Evolutionary conservation across 768 basidiomycete genomes (phyloP).

Genomic region (Trametes villosa): DNA sequence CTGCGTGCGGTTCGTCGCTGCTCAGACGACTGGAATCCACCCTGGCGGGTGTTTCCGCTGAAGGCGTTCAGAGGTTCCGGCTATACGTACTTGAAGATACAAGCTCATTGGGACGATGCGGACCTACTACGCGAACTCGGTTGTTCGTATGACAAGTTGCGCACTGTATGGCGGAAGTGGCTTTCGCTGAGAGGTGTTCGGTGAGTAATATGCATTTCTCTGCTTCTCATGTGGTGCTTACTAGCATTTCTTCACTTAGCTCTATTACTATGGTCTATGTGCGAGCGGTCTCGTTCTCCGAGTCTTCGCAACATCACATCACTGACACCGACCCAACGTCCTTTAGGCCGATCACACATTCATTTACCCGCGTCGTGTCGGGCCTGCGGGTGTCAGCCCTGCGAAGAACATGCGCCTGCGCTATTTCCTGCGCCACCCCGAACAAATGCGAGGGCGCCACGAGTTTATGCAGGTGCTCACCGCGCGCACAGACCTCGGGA

Average conservation of each 20-base stretch:
- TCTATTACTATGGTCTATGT: slow-evolving; percentile 30
- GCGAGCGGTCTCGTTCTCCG: not conserved
- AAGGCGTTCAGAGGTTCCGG: slow-evolving; percentile 28
- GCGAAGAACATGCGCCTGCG: slow-evolving; percentile 29
- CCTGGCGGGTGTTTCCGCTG: slow-evolving; percentile 27
- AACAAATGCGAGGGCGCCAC: slow-evolving; percentile 18
- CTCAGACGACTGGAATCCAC: slow-evolving; percentile 20
- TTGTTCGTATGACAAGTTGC: slow-evolving; percentile 22
- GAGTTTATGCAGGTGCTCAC: slow-evolving; percentile 31
- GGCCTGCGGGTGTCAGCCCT: slow-evolving; percentile 21
- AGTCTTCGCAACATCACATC: not conserved
- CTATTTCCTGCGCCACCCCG: slow-evolving; percentile 25
- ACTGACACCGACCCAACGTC: no score
- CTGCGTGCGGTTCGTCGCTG: slow-evolving; percentile 8
- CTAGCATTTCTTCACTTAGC: slow-evolving; percentile 2
- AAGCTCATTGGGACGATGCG: slow-evolving; percentile 26
- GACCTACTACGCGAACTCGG: slow-evolving; percentile 19
- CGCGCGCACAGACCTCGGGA: slow-evolving; percentile 18
- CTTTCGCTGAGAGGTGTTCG: slow-evolving; percentile 24
- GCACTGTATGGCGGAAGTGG: slow-evolving; percentile 28
- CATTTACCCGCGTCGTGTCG: slow-evolving; percentile 26
- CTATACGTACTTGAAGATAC: slow-evolving; percentile 22
- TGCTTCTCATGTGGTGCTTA: not conserved
- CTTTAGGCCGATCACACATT: slow-evolving; percentile 25
- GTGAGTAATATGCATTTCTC: slow-evolving; percentile 8